These are phyloP conservation scores for Lunularia cruciata DNA, from an alignment of 225 moss, liverwort and hornwort species.

Conservation along the genomic window DNA sequence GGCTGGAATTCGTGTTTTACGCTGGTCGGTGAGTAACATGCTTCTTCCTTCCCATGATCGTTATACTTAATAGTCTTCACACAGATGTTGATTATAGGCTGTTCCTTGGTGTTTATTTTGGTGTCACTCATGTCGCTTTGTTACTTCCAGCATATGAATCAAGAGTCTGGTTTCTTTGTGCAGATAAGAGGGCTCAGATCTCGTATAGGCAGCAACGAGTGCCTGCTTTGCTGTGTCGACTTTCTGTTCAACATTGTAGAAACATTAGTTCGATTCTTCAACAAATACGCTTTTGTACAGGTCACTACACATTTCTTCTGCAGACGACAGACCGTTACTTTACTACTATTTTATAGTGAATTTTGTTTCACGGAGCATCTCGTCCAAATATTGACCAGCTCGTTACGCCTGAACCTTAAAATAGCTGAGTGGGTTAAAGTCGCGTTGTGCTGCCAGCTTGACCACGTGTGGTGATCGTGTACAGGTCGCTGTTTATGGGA, in stretches of 20 bases:
- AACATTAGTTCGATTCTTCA: slow-evolving; percentile 55
- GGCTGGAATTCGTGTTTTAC: slow-evolving; percentile 51
- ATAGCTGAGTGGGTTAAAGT: no score
- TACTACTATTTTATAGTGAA: no score
- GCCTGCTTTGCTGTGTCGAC: slow-evolving; percentile 51
- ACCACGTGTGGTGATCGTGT: not conserved
- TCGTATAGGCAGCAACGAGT: slow-evolving; percentile 53
- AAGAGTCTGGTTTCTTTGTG: slow-evolving; percentile 5
- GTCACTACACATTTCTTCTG: slow-evolving; percentile 12
- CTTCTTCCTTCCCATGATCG: not conserved
- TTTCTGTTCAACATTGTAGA: slow-evolving; percentile 53
- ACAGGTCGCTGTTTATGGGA: slow-evolving; percentile 51
- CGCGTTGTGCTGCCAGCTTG: no score
- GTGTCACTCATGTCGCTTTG: not conserved
- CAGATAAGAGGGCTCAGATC: slow-evolving; percentile 54
- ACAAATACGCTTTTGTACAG: slow-evolving; percentile 58
- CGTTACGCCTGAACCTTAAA: no score
- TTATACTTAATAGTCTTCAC: not conserved
- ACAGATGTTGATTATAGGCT: no score
- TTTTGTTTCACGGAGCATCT: no score
- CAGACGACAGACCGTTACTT: no score
- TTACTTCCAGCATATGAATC: not conserved
- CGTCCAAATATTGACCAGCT: not conserved
- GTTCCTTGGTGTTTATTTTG: not conserved
- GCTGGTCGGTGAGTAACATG: slow-evolving; percentile 46